Conservation (phyloP, 306 rosid species). For the Corylus avellana region DNA sequence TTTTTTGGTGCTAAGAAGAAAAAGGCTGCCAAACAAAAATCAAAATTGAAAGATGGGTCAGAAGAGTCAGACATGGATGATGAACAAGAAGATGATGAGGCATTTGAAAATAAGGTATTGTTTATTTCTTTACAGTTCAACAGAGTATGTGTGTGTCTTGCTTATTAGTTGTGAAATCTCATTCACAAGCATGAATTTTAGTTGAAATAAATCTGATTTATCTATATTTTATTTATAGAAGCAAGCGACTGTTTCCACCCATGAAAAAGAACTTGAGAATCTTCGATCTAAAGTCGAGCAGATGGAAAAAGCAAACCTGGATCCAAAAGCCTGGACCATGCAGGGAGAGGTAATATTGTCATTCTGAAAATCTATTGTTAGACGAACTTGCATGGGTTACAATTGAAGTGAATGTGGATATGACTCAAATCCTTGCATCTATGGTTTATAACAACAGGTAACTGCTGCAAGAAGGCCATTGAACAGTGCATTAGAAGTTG, state of each 20-base stretch:
- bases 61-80: conserved; percentile 29
- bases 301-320: conserved; percentile 80
- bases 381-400: background rate
- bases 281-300: conserved; percentile 61
- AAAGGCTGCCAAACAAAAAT: conserved; percentile 41
- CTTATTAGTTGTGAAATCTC: background rate
- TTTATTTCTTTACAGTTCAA: conserved; percentile 7
- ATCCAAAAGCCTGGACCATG: conserved; percentile 86
- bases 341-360: conserved; percentile 75
- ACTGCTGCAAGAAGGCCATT: conserved; percentile 82
- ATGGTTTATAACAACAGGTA: conserved; percentile 51
- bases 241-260: conserved; percentile 59
- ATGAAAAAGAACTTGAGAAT: conserved; percentile 59
- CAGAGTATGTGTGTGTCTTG: background rate
- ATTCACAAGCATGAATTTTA: background rate
- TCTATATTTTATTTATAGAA: conserved; percentile 22
- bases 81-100: conserved; percentile 36
- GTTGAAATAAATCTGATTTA: conserved; percentile 16
- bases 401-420: background rate
- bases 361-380: background rate
- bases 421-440: conserved; percentile 1
- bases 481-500: conserved; percentile 87
- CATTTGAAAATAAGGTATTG: conserved; percentile 38
- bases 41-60: conserved; percentile 34
- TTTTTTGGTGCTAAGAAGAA: conserved; percentile 59